Percentiles rank a stretch among this genome's conserved stretches.
phyloP scores from a whole-genome alignment of 352 stramenopile genomes.

The Phytopythium montanum region DNA sequence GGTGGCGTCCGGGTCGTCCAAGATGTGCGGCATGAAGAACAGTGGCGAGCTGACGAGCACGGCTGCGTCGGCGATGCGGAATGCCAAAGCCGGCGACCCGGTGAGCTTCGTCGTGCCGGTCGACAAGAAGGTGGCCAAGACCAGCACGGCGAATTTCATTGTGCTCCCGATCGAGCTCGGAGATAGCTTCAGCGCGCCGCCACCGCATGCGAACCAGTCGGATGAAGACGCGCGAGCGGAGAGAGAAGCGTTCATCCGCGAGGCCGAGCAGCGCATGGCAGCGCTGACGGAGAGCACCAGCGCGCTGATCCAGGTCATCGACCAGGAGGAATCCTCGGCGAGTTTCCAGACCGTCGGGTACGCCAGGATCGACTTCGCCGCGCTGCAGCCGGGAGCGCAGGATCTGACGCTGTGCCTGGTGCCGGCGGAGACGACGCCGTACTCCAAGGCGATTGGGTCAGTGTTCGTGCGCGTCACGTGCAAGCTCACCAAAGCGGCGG shows the following conservation, averaged over 20 bases:
- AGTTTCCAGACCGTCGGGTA: slow-evolving; percentile 26
- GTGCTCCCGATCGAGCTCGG: slow-evolving; percentile 23
- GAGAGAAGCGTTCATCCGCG: slow-evolving; percentile 4
- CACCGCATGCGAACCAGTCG: no score
- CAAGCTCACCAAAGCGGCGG: not conserved
- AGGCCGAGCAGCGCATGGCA: slow-evolving; percentile 17
- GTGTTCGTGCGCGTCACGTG: slow-evolving; percentile 33
- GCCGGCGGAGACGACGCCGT: slow-evolving; percentile 29
- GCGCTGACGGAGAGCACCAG: slow-evolving; percentile 33
- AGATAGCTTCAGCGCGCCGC: not conserved
- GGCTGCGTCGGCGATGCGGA: slow-evolving; percentile 9
- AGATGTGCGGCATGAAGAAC: slow-evolving; percentile 10
- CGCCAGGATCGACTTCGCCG: slow-evolving; percentile 47
- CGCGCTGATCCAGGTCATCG: slow-evolving; percentile 45
- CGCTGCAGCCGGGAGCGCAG: slow-evolving; percentile 28
- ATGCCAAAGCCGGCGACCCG: slow-evolving; percentile 11
- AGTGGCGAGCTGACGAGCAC: slow-evolving; percentile 24
- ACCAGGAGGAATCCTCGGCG: slow-evolving; percentile 14
- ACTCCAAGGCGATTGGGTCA: slow-evolving; percentile 53
- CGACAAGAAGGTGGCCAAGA: slow-evolving; percentile 5
- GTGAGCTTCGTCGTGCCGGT: slow-evolving; percentile 17
- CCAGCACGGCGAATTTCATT: slow-evolving; percentile 27
- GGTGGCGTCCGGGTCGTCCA: not conserved
- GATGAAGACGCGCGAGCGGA: not conserved
- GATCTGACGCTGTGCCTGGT: slow-evolving; percentile 40